These are phyloP conservation scores for Schizothecium vesticola DNA, from an alignment of 495 filamentous ascomycete species.

Conservation along the genomic window DNA sequence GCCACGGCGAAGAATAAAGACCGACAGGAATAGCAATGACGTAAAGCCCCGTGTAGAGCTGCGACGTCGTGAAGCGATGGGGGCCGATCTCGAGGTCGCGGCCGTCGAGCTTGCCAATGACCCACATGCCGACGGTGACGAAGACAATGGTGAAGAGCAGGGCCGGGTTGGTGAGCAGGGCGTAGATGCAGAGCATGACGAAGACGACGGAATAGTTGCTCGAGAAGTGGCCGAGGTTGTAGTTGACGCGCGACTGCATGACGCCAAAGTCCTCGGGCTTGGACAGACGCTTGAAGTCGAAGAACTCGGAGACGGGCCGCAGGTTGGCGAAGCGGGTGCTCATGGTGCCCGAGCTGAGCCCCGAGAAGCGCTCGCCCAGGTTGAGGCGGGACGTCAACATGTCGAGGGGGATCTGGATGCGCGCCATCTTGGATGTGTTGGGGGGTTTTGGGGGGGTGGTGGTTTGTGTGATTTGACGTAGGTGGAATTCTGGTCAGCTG, in stretches of 20 bases:
- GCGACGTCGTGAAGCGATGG: constrained; percentile 77
- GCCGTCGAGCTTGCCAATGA: constrained; percentile 82
- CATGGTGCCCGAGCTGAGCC: constrained; percentile 69
- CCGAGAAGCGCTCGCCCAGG: constrained; percentile 66
- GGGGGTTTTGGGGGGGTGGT: neutral
- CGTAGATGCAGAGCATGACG: constrained; percentile 92
- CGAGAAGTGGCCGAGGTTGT: constrained; percentile 94
- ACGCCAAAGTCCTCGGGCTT: constrained; percentile 90
- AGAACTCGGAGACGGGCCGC: constrained; percentile 84
- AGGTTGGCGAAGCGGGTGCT: constrained; percentile 85
- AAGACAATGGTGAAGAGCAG: constrained; percentile 90
- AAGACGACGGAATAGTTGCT: constrained; percentile 97
- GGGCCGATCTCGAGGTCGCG: constrained; percentile 81
- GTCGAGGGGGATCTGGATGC: constrained; percentile 87
- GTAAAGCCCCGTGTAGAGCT: constrained; percentile 87
- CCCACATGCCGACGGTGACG: constrained; percentile 76
- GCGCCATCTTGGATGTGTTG: constrained; percentile 57
- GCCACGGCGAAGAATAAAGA: constrained; percentile 73
- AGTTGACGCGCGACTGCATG: constrained; percentile 89
- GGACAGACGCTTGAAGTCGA: constrained; percentile 90
- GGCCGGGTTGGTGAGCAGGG: constrained; percentile 73
- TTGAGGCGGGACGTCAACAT: constrained; percentile 84
- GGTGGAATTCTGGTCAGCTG: neutral
- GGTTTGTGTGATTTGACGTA: neutral
- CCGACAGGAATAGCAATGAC: constrained; percentile 76